phyloP scores from a whole-genome alignment of 148 eudicot species.

The Suaeda aralocaspica region DNA sequence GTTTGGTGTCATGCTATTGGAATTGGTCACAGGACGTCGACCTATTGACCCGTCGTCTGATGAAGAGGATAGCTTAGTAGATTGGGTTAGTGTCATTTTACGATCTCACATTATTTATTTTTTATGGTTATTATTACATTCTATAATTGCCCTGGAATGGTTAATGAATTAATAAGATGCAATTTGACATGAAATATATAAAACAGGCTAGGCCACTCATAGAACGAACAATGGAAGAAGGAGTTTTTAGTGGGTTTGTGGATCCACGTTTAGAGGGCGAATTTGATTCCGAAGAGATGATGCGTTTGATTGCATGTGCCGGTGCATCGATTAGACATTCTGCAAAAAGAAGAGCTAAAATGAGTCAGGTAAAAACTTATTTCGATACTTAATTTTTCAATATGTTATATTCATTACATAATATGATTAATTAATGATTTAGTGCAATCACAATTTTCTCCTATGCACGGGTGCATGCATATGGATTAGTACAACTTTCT shows the following conservation, averaged over 20 bases:
- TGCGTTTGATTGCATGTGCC: constrained; percentile 63
- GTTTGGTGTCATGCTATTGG: constrained; percentile 77
- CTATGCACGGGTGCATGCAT: too few relatives aligned
- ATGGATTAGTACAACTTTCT: too few relatives aligned
- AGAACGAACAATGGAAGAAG: constrained; percentile 35
- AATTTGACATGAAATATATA: not conserved
- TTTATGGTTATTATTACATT: too few relatives aligned
- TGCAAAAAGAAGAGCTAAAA: constrained; percentile 69
- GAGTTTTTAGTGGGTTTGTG: constrained; percentile 46
- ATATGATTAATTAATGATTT: too few relatives aligned
- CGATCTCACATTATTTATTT: too few relatives aligned
- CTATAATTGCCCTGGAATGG: too few relatives aligned
- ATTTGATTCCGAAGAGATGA: constrained; percentile 59
- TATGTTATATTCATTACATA: too few relatives aligned
- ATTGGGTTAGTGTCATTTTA: constrained; percentile 53
- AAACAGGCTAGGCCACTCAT: constrained; percentile 64
- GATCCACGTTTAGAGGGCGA: constrained; percentile 53
- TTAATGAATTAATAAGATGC: too few relatives aligned
- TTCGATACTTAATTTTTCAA: too few relatives aligned
- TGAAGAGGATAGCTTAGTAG: constrained; percentile 74
- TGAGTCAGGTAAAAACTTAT: constrained; percentile 84
- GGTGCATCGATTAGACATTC: constrained; percentile 66
- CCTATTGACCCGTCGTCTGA: constrained; percentile 50
- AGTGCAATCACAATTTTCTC: too few relatives aligned
- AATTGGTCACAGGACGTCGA: constrained; percentile 69